Conservation (phyloP, 441 rosid genomes). For the Brassica balearica region DNA sequence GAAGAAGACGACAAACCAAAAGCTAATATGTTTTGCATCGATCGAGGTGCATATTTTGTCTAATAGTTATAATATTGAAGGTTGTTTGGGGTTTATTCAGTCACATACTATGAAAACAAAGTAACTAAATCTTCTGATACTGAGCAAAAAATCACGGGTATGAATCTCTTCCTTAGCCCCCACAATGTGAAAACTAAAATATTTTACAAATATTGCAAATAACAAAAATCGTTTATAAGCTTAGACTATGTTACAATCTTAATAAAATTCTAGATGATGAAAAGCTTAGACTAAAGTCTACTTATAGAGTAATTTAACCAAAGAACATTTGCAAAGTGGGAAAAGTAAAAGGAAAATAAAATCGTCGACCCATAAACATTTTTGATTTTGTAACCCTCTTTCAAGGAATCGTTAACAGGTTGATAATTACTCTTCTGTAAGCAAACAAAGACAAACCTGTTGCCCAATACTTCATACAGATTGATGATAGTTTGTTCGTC, state of each 20-base stretch:
- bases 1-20: slow-evolving; percentile 27
- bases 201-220: slow-evolving; percentile 12
- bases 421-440: not conserved
- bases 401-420: not conserved
- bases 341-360: not conserved
- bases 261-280: not conserved
- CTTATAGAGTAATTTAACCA: not conserved
- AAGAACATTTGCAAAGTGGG: not conserved
- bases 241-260: not conserved
- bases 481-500: slow-evolving; percentile 55
- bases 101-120: not conserved
- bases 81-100: not conserved
- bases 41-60: slow-evolving; percentile 28
- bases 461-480: slow-evolving; percentile 48
- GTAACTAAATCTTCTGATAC: not conserved
- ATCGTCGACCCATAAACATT: slow-evolving; percentile 7
- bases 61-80: slow-evolving; percentile 2
- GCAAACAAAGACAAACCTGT: slow-evolving; percentile 41
- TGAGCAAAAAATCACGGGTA: slow-evolving; percentile 37
- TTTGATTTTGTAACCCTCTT: not conserved
- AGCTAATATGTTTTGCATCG: slow-evolving; percentile 35
- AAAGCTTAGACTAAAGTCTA: not conserved
- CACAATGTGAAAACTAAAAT: not conserved
- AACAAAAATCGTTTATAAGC: not conserved
- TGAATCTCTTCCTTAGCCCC: slow-evolving; percentile 35